Base-by-base conservation (phyloP, 1,284 basidiomycete species). In the Ceratorhiza oryzae-sativae region DNA sequence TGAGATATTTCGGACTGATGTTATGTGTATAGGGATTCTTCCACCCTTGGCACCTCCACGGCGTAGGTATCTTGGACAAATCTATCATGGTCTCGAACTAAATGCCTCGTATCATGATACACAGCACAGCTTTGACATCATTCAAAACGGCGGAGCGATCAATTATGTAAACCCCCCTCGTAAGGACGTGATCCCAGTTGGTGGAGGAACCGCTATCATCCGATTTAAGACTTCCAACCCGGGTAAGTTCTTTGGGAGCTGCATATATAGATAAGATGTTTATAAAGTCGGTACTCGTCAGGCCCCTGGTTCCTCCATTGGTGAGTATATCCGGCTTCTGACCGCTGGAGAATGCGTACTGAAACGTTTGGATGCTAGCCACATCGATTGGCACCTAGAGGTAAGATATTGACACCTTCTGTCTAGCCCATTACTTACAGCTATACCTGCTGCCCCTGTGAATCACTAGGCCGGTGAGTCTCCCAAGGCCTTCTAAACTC, bases 141-240 rank as follows among this genome's bases (percentile, higher is more conserved):
- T 83, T 36, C 76, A 80, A 34, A 80, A 77, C 49, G 79, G 79
- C 8, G 81, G 79, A 36, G 62, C 62, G 0, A 80, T 80, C 75
- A 82, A 83, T 75, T 83, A 79, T 73, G 74, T 65, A 0, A 80
- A 82, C 72, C 82, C 82, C 25, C 78, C 81, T 34, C 75, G 77
- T 72, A 75, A 78, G n/a, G 83, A 84, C 72, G 80, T 81, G 6
- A 80, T 82, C 8, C 76, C 73, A 55, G 68, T 32, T 2, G 67
- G 56, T 1, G 77, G 76, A 0, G 79, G 79, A 48, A 78, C 80
- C 30, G 79, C 80, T 5, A 80, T 79, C 6, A 79, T 83, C 71
- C 80, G 82, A n/a, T 85, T 84, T 75, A 74, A 74, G 25, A 84
- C 84, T 0, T 81, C 85, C 71, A 86, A 86, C 71, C 76, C 84